phyloP scores from a whole-genome alignment of 164 flowering plant species.

The Echeveria elegans region DNA sequence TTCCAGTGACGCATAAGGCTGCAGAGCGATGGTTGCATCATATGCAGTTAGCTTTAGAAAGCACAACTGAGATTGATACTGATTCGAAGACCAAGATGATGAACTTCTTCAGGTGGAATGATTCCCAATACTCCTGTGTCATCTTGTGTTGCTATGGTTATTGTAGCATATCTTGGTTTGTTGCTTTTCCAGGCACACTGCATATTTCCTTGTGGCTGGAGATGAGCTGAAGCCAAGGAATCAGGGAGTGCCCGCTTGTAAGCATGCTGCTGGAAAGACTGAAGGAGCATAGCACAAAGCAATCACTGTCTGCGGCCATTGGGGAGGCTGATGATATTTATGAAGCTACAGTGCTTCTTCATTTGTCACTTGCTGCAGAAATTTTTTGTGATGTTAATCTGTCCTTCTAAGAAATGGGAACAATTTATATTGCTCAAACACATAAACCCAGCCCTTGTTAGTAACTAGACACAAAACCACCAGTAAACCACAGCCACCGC shows the following conservation, averaged over 20 bases:
- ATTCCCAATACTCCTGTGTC: not conserved
- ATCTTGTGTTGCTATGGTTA: not conserved
- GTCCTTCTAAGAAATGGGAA: no score
- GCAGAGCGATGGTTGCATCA: slow-evolving; percentile 93
- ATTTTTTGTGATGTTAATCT: no score
- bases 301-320: no score
- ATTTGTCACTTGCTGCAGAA: no score
- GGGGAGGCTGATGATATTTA: no score
- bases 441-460: no score
- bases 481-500: no score
- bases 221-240: slow-evolving; percentile 67
- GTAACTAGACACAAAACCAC: no score
- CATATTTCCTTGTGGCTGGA: slow-evolving; percentile 93
- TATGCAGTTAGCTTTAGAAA: slow-evolving; percentile 74
- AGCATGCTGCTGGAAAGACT: not conserved
- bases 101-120: slow-evolving; percentile 66
- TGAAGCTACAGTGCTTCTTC: no score
- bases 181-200: slow-evolving; percentile 64
- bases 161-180: not conserved
- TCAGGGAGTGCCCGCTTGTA: slow-evolving; percentile 13
- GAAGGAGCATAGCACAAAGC: not conserved
- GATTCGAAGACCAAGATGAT: slow-evolving; percentile 79
- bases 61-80: slow-evolving; percentile 45
- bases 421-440: no score
- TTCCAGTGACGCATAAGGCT: slow-evolving; percentile 78